Base-by-base conservation (phyloP, 805 yeast species). In the Danielozyma ontarioensis region DNA sequence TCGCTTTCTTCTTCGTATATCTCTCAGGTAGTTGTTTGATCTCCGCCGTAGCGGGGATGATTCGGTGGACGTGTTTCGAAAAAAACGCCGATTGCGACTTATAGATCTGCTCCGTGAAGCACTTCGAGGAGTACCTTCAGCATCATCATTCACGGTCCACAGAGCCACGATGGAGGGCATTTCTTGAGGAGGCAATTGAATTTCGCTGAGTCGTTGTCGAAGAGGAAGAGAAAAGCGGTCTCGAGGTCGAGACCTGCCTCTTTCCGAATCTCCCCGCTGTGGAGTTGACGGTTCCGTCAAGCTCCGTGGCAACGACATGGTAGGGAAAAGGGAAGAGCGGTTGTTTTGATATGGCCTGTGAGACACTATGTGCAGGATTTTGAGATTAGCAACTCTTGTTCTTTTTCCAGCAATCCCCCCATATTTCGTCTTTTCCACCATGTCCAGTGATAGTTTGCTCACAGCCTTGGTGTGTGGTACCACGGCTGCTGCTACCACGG, bases 381-480 rank as follows among this genome's bases (percentile, higher is more conserved):
- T 33, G 33, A 21, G 35, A 29, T 21, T 7, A 10, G 17, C 16
- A 14, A 17, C n/a, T 29, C 24, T 5, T 16, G 13, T 23, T 13
- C 13, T 17, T 17, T 12, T 10, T 6, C 31, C 13, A 17, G 12
- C 16, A 30, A 8, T 12, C 13, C 14, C 28, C 25, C 24, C 10
- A 17, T 5, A 17, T 13, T 13, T 22, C 13, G 13, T 11, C 16
- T 7, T 18, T 15, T 6, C 8, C 12, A 11, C n/a, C 27, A 17
- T 13, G 21, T 8, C 25, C 19, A 37, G 47, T 23, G 59, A 54
- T 12, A 74, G 67, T 34, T 55, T 78, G 19, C 52, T 78, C 17
- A 74, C 82, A 3, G 83, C 84, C 0, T 61, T 76, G 41, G 62
- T 75, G 6, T 71, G 80, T 2, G 83, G 83, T 17, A 65, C 76